Percentiles rank a stretch among this genome's conserved stretches.
These are phyloP conservation scores for Populus pruinosa DNA, from an alignment of 345 rosid species.

Conservation along the genomic window DNA sequence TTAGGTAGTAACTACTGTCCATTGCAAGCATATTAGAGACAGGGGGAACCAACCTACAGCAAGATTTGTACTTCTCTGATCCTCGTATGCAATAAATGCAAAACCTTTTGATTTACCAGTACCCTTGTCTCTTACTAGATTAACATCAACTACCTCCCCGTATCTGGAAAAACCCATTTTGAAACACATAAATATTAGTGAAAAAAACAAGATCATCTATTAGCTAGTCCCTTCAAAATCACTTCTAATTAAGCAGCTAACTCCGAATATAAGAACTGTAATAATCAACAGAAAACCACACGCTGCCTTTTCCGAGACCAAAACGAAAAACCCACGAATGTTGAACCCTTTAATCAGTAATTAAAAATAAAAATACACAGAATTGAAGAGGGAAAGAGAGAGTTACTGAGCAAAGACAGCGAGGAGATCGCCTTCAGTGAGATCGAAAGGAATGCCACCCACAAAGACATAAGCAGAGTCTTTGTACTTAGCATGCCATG, in stretches of 20 bases:
- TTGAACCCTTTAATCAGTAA: not conserved
- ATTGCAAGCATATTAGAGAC: not conserved
- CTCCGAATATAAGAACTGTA: not conserved
- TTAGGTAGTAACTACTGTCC: no score
- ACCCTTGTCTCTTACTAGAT: conserved; percentile 82
- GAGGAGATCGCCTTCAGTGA: conserved; percentile 95
- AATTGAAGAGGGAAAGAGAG: not conserved
- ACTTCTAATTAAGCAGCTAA: not conserved
- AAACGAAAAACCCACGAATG: not conserved
- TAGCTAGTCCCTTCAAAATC: no score
- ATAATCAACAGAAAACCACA: not conserved
- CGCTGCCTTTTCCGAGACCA: no score
- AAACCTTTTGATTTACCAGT: conserved; percentile 93
- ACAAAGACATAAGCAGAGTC: conserved; percentile 74
- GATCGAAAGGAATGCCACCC: conserved; percentile 87
- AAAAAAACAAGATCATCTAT: not conserved
- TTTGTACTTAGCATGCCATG: conserved; percentile 95
- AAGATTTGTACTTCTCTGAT: conserved; percentile 86
- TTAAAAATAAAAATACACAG: no score
- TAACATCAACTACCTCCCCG: conserved; percentile 89
- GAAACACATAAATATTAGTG: not conserved
- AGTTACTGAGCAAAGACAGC: conserved; percentile 87
- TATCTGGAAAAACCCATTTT: conserved; percentile 34
- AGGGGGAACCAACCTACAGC: conserved; percentile 68
- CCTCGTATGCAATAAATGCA: conserved; percentile 87